These are phyloP conservation scores for Phytopythium montanum DNA, from an alignment of 352 stramenopile species.

Conservation along the genomic window DNA sequence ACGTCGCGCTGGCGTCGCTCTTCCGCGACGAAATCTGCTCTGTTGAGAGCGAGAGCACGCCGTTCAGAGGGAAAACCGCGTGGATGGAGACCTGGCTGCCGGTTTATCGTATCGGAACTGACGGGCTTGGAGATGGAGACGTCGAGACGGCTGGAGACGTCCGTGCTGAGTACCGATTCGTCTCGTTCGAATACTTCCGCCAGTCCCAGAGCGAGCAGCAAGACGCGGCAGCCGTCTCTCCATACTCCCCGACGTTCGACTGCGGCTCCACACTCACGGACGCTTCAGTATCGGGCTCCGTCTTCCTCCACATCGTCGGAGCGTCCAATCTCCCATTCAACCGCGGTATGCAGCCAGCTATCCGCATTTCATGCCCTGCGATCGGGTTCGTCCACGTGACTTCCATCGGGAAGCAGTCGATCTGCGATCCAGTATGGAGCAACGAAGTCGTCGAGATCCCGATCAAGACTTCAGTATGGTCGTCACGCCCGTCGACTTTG, in stretches of 20 bases:
- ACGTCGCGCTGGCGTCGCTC: slow-evolving; percentile 25
- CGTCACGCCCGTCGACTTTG: neutral
- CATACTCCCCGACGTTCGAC: neutral
- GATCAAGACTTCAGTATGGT: slow-evolving; percentile 8
- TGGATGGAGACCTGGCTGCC: slow-evolving; percentile 49
- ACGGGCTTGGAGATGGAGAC: neutral
- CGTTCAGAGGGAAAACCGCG: slow-evolving; percentile 13
- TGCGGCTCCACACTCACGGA: neutral
- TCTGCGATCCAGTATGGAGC: slow-evolving; percentile 26
- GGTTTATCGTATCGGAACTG: slow-evolving; percentile 19
- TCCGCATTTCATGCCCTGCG: slow-evolving; percentile 16
- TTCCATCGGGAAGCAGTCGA: slow-evolving; percentile 25
- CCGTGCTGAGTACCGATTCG: slow-evolving; percentile 49
- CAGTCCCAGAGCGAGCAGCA: slow-evolving; percentile 8
- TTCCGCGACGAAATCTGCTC: slow-evolving; percentile 16
- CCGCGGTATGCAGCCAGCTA: slow-evolving; percentile 35
- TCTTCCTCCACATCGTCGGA: slow-evolving; percentile 32
- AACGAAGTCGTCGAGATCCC: slow-evolving; percentile 22
- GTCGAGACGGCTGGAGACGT: slow-evolving; percentile 25
- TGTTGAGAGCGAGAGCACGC: neutral
- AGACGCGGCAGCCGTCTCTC: neutral
- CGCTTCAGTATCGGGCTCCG: slow-evolving; percentile 11
- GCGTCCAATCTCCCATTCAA: slow-evolving; percentile 22
- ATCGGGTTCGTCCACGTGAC: slow-evolving; percentile 19
- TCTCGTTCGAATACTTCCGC: slow-evolving; percentile 27